Conservation (phyloP, 164 flowering plant species). For the Stephania cephalantha region DNA sequence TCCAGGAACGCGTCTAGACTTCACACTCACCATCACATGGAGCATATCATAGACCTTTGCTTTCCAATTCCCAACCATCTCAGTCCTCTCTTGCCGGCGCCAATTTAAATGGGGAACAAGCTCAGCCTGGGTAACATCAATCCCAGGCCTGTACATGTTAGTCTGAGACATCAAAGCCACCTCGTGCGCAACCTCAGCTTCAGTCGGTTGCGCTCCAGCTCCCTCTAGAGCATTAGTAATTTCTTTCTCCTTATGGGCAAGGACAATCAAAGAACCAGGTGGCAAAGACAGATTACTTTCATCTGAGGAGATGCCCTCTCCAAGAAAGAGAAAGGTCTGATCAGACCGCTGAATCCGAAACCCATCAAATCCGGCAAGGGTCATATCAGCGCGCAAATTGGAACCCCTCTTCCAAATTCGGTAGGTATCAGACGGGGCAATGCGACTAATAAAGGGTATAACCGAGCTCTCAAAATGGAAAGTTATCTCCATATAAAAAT, state of each 20-base stretch:
- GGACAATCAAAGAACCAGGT: conserved; percentile 88
- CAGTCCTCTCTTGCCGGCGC: conserved; percentile 95
- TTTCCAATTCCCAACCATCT: conserved; percentile 93
- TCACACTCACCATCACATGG: conserved; percentile 96
- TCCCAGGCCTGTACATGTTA: conserved; percentile 99
- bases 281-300: conserved; percentile 52
- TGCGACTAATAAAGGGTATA: conserved; percentile 90
- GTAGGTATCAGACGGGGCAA: conserved; percentile 98
- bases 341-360: conserved; percentile 94
- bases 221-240: conserved; percentile 95
- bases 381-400: conserved; percentile 96
- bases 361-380: conserved; percentile 98
- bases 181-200: conserved; percentile 94
- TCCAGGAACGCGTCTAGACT: conserved; percentile 95
- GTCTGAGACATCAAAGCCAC: conserved; percentile 98
- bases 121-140: conserved; percentile 98
- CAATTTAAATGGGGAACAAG: conserved; percentile 87
- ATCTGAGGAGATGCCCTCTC: conserved; percentile 74
- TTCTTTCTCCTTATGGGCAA: conserved; percentile 93
- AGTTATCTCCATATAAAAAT: conserved; percentile 96
- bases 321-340: conserved; percentile 89
- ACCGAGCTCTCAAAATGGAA: conserved; percentile 98
- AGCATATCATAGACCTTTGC: conserved; percentile 96
- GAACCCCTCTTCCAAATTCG: conserved; percentile 97
- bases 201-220: conserved; percentile 87